Evolutionary conservation across 805 yeast genomes (phyloP), one percentile per base, ranked within the genome.

Genomic region (Komagataella kurtzmanii): DNA sequence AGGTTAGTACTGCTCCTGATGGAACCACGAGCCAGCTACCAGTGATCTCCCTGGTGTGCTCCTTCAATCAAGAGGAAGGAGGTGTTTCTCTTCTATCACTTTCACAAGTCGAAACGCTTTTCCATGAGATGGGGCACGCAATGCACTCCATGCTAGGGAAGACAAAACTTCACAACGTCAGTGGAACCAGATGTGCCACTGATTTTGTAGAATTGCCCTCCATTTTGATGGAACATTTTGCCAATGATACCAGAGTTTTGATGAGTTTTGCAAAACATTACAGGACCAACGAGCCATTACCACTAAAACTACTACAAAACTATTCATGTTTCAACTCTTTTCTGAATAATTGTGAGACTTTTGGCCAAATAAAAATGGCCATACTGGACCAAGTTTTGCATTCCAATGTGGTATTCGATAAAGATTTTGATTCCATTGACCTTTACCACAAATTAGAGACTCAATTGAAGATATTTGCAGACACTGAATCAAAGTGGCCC

Each of bases 61-160:
- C 89, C 61, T 91, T 70, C 17, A 64, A 66, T 2, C 73, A 66
- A 30, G 58, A 61, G n/a, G 56, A 58, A 5, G 60, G 61, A 4
- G 59, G 59, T 1, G 76, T 79, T 19, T 81, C 90, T 30, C 68
- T 86, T 17, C 66, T 91, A 45, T 72, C 83, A 10, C 72, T 87
- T 53, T 77, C 75, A 53, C 98, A 93, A 60, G 89, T 91, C 18
- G 96, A 91, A 59, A 93, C 99, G 0, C 69, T 93, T 17, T 93
- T 93, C 70, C 99, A 93, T 66, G 99, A 93, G 67, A 89, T 93
- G 96, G 99, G 99, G 0, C 99, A 93, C 66, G 98, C 98, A 1
- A 85, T 93, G 79, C 99, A 93, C 65, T 88, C 97, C 2, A 91
- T 93, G 96, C 69, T 93, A 18, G 99, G 98, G 0, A 76, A 91